These are phyloP conservation scores for Saprolegnia diclina DNA, from an alignment of 352 stramenopile genomes.

Conservation along the genomic window DNA sequence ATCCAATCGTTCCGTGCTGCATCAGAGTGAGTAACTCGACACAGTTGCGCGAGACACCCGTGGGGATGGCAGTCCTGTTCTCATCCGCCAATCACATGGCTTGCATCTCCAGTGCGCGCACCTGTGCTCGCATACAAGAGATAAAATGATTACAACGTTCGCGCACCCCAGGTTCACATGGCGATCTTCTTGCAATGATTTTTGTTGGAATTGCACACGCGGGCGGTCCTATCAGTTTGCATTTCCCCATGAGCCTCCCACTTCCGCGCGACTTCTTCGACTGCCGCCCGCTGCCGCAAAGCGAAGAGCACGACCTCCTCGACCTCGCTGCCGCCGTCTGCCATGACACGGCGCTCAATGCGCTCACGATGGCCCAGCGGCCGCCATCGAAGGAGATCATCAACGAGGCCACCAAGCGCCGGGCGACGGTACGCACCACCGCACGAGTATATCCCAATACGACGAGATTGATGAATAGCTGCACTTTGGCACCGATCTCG, in stretches of 20 bases:
- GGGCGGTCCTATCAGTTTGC: no score
- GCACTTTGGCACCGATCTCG: conserved; percentile 8
- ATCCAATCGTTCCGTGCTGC: no score
- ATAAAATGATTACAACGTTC: no score
- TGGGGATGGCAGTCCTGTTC: no score
- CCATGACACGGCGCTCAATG: conserved; percentile 70
- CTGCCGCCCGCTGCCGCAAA: conserved; percentile 45
- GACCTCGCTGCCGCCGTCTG: conserved; percentile 63
- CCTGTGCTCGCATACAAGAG: no score
- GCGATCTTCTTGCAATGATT: no score
- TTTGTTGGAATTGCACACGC: no score
- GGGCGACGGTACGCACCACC: conserved; percentile 31
- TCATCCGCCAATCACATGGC: no score
- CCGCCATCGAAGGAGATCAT: not conserved
- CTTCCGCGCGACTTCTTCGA: conserved; percentile 67
- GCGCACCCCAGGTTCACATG: no score
- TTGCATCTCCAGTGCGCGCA: no score
- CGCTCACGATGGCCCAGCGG: not conserved
- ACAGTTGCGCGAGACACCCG: no score
- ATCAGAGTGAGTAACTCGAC: no score
- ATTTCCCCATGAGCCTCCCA: conserved; percentile 31
- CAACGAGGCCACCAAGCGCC: not conserved
- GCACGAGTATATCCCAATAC: not conserved
- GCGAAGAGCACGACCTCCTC: conserved; percentile 62
- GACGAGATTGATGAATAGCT: not conserved